Evolutionary conservation across 2,329 filamentous ascomycete species (phyloP).

Genomic region (Monosporascus sp.): DNA sequence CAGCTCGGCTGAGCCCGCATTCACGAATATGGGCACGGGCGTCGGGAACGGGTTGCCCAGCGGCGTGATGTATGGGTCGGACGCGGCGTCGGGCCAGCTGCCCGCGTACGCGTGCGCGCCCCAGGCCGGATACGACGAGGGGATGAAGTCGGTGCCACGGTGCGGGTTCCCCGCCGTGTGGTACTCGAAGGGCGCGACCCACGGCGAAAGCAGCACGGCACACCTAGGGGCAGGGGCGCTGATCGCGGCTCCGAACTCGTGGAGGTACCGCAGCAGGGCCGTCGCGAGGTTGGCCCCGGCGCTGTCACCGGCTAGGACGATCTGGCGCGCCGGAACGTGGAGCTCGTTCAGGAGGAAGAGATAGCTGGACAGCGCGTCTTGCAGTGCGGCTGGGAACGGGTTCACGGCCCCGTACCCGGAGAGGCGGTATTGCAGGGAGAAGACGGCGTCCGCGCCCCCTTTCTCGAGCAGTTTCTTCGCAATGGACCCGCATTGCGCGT

Average conservation of each 20-base stretch:
- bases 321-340: constrained; percentile 31
- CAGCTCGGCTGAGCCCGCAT: constrained; percentile 19
- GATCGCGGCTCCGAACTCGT: constrained; percentile 29
- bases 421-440: constrained; percentile 44
- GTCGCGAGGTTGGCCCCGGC: constrained; percentile 43
- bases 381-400: constrained; percentile 44
- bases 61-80: constrained; percentile 29
- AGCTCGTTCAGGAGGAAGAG: constrained; percentile 37
- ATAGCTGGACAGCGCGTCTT: constrained; percentile 43
- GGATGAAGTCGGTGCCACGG: constrained; percentile 34
- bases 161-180: constrained; percentile 12
- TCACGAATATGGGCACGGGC: constrained; percentile 19
- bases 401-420: constrained; percentile 31
- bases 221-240: constrained; percentile 19
- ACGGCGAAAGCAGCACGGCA: constrained; percentile 29
- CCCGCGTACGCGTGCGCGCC: constrained; percentile 32
- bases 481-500: constrained; percentile 30
- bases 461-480: constrained; percentile 31
- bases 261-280: constrained; percentile 40
- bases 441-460: constrained; percentile 31
- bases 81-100: constrained; percentile 10
- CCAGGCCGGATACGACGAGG: constrained; percentile 34
- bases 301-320: constrained; percentile 44
- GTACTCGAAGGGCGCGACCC: constrained; percentile 16
- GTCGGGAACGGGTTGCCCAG: constrained; percentile 18